phyloP scores from a whole-genome alignment of 768 basidiomycete genomes.

The Lepiota brunneoincarnata region DNA sequence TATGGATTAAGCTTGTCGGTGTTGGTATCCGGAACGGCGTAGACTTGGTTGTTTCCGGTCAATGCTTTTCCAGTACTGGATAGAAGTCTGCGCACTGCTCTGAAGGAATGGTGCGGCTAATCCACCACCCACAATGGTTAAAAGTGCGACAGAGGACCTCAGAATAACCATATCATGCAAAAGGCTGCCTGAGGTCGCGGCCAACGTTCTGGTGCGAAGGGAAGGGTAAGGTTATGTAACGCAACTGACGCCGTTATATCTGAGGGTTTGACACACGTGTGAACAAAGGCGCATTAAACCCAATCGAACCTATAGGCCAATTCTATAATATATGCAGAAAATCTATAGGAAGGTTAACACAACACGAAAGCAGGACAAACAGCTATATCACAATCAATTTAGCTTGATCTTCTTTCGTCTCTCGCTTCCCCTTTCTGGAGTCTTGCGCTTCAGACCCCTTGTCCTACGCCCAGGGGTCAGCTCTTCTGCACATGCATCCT shows the following conservation, averaged over 20 bases:
- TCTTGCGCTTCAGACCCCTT: background rate
- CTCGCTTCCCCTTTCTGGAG: background rate
- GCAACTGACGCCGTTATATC: background rate
- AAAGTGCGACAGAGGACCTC: too few relatives aligned
- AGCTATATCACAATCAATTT: background rate
- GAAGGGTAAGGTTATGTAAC: background rate
- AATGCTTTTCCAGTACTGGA: background rate
- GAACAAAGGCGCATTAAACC: background rate
- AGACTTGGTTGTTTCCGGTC: background rate
- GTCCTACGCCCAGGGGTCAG: background rate
- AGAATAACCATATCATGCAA: too few relatives aligned
- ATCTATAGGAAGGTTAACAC: too few relatives aligned
- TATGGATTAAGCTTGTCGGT: conserved; percentile 30
- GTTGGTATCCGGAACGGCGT: background rate
- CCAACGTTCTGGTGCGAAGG: background rate
- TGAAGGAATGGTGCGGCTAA: too few relatives aligned
- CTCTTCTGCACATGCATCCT: conserved; percentile 17
- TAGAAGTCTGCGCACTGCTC: too few relatives aligned
- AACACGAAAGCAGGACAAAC: too few relatives aligned
- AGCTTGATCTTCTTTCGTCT: background rate
- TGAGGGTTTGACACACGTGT: background rate
- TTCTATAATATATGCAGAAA: too few relatives aligned
- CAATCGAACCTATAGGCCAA: too few relatives aligned
- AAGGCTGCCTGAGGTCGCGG: too few relatives aligned
- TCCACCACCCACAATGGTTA: too few relatives aligned